Evolutionary conservation across 2,329 filamentous ascomycete species (phyloP).

Genomic region (Fusarium metavorans): DNA sequence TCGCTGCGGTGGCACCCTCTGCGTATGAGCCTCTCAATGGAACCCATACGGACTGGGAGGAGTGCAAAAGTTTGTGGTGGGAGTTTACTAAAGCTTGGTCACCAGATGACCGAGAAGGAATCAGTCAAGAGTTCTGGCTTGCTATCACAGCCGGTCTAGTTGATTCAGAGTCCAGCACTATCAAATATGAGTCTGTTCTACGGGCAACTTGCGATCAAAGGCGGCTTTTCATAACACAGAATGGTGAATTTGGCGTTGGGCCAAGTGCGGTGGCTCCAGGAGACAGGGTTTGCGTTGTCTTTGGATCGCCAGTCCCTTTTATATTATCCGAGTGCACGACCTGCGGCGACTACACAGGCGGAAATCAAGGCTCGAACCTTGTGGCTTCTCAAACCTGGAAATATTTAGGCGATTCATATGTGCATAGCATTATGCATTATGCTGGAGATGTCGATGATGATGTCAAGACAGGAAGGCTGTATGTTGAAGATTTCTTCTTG

Average conservation of each 20-base stretch:
- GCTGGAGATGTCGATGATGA: background rate
- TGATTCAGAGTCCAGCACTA: background rate
- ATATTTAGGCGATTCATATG: background rate
- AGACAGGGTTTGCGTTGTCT: background rate
- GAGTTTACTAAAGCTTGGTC: background rate
- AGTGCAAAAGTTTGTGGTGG: background rate
- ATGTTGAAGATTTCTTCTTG: background rate
- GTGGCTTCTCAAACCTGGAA: background rate
- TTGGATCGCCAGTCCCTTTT: background rate
- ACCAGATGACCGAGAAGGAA: background rate
- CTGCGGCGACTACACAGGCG: background rate
- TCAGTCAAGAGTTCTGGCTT: background rate
- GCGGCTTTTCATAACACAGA: background rate
- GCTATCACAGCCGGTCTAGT: background rate
- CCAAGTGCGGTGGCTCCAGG: background rate
- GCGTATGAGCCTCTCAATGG: background rate
- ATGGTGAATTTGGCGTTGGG: background rate
- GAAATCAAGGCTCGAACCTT: background rate
- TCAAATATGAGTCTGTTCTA: background rate
- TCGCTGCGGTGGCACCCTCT: background rate
- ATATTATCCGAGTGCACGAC: background rate
- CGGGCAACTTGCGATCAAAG: background rate
- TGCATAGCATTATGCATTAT: background rate
- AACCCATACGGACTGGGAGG: background rate
- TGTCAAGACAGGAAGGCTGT: background rate